Evolutionary conservation across 495 filamentous ascomycete genomes (phyloP).

Genomic region (Penicillium egyptiacum): DNA sequence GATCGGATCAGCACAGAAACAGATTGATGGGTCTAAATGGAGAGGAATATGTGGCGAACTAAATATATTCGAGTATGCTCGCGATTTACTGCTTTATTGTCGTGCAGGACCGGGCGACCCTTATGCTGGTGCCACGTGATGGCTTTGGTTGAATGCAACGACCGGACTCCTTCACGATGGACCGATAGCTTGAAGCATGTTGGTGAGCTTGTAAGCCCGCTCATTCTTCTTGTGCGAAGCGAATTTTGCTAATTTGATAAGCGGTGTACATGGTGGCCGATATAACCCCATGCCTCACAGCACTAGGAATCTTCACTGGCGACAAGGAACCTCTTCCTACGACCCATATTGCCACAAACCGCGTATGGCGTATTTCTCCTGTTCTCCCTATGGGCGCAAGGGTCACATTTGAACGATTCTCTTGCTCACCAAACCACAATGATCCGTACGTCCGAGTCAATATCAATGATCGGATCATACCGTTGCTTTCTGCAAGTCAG

Average conservation of each 20-base stretch:
- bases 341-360: conserved; percentile 38
- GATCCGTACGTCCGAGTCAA: conserved; percentile 52
- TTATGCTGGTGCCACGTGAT: conserved; percentile 59
- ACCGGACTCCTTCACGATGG: conserved; percentile 49
- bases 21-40: too few relatives aligned
- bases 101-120: conserved; percentile 59
- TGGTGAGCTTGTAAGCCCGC: conserved; percentile 56
- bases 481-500: conserved; percentile 49
- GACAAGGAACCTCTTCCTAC: conserved; percentile 45
- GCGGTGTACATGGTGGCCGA: conserved; percentile 60
- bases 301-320: conserved; percentile 53
- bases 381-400: conserved; percentile 60
- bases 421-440: conserved; percentile 32
- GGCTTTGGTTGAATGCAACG: conserved; percentile 63
- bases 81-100: conserved; percentile 62
- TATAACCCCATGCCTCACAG: conserved; percentile 55
- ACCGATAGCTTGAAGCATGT: conserved; percentile 49
- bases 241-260: not conserved
- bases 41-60: too few relatives aligned
- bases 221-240: not conserved
- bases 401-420: conserved; percentile 55
- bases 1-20: too few relatives aligned
- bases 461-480: conserved; percentile 58
- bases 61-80: conserved; percentile 63
- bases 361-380: conserved; percentile 56